Percentiles rank a stretch among this genome's conserved stretches.
Evolutionary conservation across 768 basidiomycete genomes (phyloP).

Genomic region (Mycena vulgaris): DNA sequence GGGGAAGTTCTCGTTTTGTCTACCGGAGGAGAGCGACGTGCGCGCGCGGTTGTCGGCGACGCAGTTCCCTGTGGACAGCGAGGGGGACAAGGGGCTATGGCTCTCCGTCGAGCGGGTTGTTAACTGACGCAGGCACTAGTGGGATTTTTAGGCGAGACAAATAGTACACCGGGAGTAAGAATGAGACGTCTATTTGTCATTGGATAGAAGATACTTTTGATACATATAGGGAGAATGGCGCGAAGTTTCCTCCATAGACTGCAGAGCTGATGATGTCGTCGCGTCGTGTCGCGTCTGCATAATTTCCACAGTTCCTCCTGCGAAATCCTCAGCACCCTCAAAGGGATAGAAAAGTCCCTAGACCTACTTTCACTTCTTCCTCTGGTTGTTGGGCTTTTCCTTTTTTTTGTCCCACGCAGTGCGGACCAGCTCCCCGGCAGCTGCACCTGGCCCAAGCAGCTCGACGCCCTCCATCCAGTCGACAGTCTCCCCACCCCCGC

Average conservation of each 20-base stretch:
- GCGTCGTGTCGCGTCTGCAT: too few relatives aligned
- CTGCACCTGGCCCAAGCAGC: slow-evolving; percentile 1
- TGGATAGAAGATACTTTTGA: too few relatives aligned
- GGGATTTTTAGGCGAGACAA: too few relatives aligned
- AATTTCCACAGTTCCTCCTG: too few relatives aligned
- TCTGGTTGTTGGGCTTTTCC: background rate
- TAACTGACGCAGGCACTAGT: too few relatives aligned
- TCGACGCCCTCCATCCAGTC: slow-evolving; percentile 55
- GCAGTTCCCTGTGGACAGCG: slow-evolving; percentile 23
- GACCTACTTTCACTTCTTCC: background rate
- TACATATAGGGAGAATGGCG: too few relatives aligned
- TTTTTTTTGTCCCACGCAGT: slow-evolving; percentile 26
- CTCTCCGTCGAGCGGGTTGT: slow-evolving; percentile 16
- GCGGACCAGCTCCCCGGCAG: slow-evolving; percentile 31
- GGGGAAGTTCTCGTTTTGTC: slow-evolving; percentile 22
- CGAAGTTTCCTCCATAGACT: too few relatives aligned
- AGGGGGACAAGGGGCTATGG: slow-evolving; percentile 20
- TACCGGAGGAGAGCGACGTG: slow-evolving; percentile 19
- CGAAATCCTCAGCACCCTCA: too few relatives aligned
- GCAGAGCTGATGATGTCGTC: too few relatives aligned
- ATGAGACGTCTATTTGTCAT: too few relatives aligned
- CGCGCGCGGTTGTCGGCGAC: slow-evolving; percentile 19
- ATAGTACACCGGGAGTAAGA: too few relatives aligned
- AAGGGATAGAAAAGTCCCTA: too few relatives aligned
- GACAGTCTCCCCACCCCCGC: background rate